Base-by-base conservation (phyloP, 129 eudicot species). In the Pseudognaphalium luteoalbum region DNA sequence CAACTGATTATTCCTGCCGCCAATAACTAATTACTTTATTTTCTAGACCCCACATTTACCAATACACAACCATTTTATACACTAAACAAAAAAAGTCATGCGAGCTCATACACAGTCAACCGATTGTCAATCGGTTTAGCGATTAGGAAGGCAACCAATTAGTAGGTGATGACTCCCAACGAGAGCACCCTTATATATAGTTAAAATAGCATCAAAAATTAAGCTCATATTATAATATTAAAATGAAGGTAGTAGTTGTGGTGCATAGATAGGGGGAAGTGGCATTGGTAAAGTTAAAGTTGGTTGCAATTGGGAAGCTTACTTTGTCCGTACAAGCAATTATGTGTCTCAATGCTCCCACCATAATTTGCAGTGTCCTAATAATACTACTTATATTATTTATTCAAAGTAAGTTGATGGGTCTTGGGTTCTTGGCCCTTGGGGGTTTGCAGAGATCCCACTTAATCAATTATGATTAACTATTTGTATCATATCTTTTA, bases 261-360 rank as follows among this genome's bases (percentile, higher is more conserved):
- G 0, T 41, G 59, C 17, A 14, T 74, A 60, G 78, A 60, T 25
- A n/a, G 68, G 21, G 68, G 21, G 35, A n/a, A 47, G 71, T 73
- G 68, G 68, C 35, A 34, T 73, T 73, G 56, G 33, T 62, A 72
- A 64, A 78, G 66, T 34, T 78, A 78, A 78, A 78, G 77, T 78
- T 70, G 32, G 82, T 70, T 78, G 72, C 82, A 78, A 61, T 78
- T 62, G 71, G 71, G 65, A 59, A 58, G 59, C 71, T 30, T 66
- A 44, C 80, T 74, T 80, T 80, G 76, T 80, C 80, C 84, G 84
- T 80, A 80, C 84, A 67, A 80, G 44, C 84, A 68, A 68, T 74
- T 74, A 80, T 74, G 74, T 80, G 80, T 80, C 47, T 41, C 76
- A 74, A 80, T 67, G 80, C 74, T 74, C 75, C 83, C 75, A 57